Percentiles rank a stretch among this genome's conserved stretches.
These are phyloP conservation scores for Lentinula boryana DNA, from an alignment of 768 basidiomycete genomes.

Conservation along the genomic window DNA sequence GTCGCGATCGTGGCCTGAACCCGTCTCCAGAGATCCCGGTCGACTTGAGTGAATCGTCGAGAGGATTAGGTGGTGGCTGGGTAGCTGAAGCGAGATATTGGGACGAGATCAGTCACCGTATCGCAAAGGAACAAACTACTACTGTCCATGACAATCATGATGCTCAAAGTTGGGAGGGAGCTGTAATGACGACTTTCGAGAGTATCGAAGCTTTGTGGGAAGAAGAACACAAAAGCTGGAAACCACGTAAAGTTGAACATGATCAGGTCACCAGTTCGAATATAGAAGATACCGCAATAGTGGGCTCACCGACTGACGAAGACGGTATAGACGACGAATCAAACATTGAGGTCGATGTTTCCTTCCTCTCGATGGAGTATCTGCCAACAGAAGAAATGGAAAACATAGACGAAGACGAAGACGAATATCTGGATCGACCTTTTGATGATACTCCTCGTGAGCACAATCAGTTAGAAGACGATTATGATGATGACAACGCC, in stretches of 20 bases:
- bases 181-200: slow-evolving; percentile 86
- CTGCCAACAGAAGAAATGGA: slow-evolving; percentile 24
- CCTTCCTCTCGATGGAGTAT: slow-evolving; percentile 44
- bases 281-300: not conserved
- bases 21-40: slow-evolving; percentile 71
- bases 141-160: slow-evolving; percentile 9
- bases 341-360: slow-evolving; percentile 45
- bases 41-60: slow-evolving; percentile 58
- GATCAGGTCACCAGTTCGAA: not conserved
- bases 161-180: slow-evolving; percentile 53
- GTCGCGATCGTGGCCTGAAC: slow-evolving; percentile 57
- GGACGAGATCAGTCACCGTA: slow-evolving; percentile 60
- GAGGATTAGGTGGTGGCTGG: slow-evolving; percentile 59
- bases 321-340: slow-evolving; percentile 15
- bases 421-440: slow-evolving; percentile 5
- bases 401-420: slow-evolving; percentile 17
- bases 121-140: slow-evolving; percentile 39
- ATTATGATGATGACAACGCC: slow-evolving; percentile 26
- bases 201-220: slow-evolving; percentile 88
- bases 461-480: slow-evolving; percentile 16
- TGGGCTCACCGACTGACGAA: slow-evolving; percentile 7
- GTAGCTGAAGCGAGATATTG: slow-evolving; percentile 69
- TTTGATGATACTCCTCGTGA: slow-evolving; percentile 10
- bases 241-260: slow-evolving; percentile 23
- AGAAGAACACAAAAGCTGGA: slow-evolving; percentile 51